Percentiles rank a stretch among this genome's conserved stretches.
Conservation (phyloP, 345 rosid genomes). For the Euphorbia lathyris region DNA sequence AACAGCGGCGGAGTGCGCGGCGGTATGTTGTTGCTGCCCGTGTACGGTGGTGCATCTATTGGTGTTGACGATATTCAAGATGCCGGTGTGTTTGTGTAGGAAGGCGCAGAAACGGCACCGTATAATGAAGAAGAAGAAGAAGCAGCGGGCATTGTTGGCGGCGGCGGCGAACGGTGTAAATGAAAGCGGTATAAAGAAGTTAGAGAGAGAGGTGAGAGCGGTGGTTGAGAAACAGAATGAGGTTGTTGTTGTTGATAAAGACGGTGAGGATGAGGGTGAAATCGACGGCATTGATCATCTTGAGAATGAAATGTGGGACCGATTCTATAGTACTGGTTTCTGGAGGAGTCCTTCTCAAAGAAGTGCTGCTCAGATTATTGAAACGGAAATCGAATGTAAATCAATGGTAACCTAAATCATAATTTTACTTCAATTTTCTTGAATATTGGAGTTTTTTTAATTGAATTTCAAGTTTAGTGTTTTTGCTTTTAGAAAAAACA, state of each 20-base stretch:
- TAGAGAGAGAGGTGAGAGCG: conserved; percentile 25
- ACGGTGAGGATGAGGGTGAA: conserved; percentile 22
- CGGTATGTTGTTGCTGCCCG: conserved; percentile 71
- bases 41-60: conserved; percentile 51
- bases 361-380: not conserved
- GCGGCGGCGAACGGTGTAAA: conserved; percentile 19
- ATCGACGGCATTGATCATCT: conserved; percentile 28
- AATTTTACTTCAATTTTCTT: not conserved
- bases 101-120: conserved; percentile 36
- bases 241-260: conserved; percentile 16
- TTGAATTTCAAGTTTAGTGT: no score
- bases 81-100: conserved; percentile 55
- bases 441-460: not conserved
- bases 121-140: conserved; percentile 31
- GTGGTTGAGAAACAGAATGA: conserved; percentile 29
- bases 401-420: not conserved
- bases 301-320: conserved; percentile 60
- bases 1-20: conserved; percentile 70
- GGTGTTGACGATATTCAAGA: conserved; percentile 52
- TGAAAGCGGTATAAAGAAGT: not conserved
- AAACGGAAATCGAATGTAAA: no score
- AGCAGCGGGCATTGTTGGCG: conserved; percentile 34
- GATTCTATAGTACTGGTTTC: conserved; percentile 56
- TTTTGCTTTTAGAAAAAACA: no score
- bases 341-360: conserved; percentile 63